Evolutionary conservation across 495 filamentous ascomycete species (phyloP), one percentile per base, ranked within the genome.

Genomic region (Sporormia fimetaria): DNA sequence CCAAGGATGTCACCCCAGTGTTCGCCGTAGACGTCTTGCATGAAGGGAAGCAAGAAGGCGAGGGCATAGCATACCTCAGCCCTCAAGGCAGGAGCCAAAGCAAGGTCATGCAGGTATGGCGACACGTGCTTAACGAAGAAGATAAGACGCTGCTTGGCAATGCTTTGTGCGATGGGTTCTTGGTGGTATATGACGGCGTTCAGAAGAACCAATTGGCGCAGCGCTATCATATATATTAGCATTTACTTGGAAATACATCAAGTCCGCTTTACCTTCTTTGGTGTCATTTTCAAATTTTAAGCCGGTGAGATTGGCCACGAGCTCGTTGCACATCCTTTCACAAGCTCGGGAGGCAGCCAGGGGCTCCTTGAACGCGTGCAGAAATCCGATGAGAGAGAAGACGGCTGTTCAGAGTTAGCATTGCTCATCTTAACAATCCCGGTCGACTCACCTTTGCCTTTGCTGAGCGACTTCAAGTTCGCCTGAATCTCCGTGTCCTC

Each of bases 71-170:
- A 74, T 1, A 62, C 59, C 57, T 84, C 78, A 4, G 75, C 59
- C 22, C 67, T 63, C 10, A 85, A 70, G 23, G 55, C 12, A 3
- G 60, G 44, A 14, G 61, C 45, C 6, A 63, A 36, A 1, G 66
- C 52, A n/a, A 69, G 65, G 0, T 70, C 68, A 22, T 79, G 66
- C 1, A 83, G 58, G 73, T 81, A 87, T 12, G 73, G 67, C 6
- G 80, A 66, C 5, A 94, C 61, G 48, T 87, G 76, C 57, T 85
- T 83, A 21, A 87, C 70, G 17, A 87, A 76, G 54, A 93, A 85
- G 2, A 95, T 76, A 23, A 86, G 52, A 23, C 87, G 71, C 52
- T 88, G 85, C 21, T 81, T 81, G 11, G 84, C 81, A 33, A 93
- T 67, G 12, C 62, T 63, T 4, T 64, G 54, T 3, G 64, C 51